These are phyloP conservation scores for Fraxinus albicans DNA, from an alignment of 305 asterid genomes.

Conservation along the genomic window DNA sequence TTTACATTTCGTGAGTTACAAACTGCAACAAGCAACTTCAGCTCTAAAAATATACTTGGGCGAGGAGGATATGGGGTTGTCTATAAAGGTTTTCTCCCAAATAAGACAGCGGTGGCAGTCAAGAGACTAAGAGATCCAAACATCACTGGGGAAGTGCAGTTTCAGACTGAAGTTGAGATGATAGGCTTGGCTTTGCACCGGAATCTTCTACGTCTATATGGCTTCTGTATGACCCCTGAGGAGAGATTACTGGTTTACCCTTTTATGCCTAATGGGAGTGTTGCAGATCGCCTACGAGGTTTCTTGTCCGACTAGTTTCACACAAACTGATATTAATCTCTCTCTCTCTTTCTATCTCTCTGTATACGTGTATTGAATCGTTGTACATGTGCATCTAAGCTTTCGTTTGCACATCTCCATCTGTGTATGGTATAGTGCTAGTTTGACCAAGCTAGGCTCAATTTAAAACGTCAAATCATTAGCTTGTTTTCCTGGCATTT, in stretches of 20 bases:
- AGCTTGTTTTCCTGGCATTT: background rate
- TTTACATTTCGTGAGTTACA: slow-evolving; percentile 79
- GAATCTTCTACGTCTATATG: slow-evolving; percentile 75
- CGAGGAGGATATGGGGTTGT: slow-evolving; percentile 96
- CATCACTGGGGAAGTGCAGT: slow-evolving; percentile 90
- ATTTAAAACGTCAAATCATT: background rate
- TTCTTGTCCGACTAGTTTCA: slow-evolving; percentile 2
- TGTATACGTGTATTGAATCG: background rate
- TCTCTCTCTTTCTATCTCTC: background rate
- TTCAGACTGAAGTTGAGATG: slow-evolving; percentile 96
- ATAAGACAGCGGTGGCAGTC: slow-evolving; percentile 73
- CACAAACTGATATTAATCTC: background rate
- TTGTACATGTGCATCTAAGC: background rate
- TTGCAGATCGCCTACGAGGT: slow-evolving; percentile 91
- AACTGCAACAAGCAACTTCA: slow-evolving; percentile 78
- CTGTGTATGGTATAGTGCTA: background rate
- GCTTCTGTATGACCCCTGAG: slow-evolving; percentile 84
- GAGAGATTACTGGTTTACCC: slow-evolving; percentile 91
- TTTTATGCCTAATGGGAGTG: slow-evolving; percentile 90
- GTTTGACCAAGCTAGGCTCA: background rate
- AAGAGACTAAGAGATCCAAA: slow-evolving; percentile 82
- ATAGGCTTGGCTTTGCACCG: slow-evolving; percentile 92
- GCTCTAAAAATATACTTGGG: slow-evolving; percentile 72
- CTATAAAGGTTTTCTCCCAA: slow-evolving; percentile 74
- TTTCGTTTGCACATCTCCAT: background rate